Base-by-base conservation (phyloP, 192 early-diverging fungal species). In the Backusella macrospora region DNA sequence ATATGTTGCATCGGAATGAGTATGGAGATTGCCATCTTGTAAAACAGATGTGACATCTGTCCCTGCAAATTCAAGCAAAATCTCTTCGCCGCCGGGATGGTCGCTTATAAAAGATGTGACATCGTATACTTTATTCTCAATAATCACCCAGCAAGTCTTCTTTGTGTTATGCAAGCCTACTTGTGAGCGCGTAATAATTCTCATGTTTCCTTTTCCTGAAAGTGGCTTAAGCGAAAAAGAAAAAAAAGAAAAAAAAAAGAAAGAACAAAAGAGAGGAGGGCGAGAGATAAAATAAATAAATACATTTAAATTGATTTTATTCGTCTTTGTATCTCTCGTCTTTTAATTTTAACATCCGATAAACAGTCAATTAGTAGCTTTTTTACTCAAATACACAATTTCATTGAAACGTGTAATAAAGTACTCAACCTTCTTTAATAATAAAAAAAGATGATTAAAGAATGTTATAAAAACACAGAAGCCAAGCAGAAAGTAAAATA, bases 1-100 rank as follows among this genome's bases (percentile, higher is more conserved):
- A 80, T 95, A 96, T 2, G 95, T 95, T 6, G 88, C 80, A 26
- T 93, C 90, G 0, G 93, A 92, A 79, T 99, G 97, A 6, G 67
- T 59, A 75, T 99, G 96, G 65, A 84, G 79, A 71, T 80, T 74
- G 29, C 80, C 71, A 82, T 97, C 95, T 46, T 85, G 78, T 91
- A 97, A 91, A 38, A 90, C 88, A 40, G 79, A 78, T 0, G 90
- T 89, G 21, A 95, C 87, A 78, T 97, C 93, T 38, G 87, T 80
- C 38, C 97, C 97, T 46, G 88, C 96, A 82, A 92, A 92, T 82
- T 96, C 89, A 74, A 95, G 80, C 26, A 99, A 81, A 45, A 92
- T 82, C 23, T 98, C 96, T 34, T 91, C 90, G 9, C 97, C 97
- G 37, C 97, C 97, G 0, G 97, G 97, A 74, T 99, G 96, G 79